A percentile compares a stretch with the other conserved stretches of the same genome.
These are phyloP conservation scores for Meyerozyma carpophila DNA, from an alignment of 1,139 yeast genomes.

Conservation along the genomic window DNA sequence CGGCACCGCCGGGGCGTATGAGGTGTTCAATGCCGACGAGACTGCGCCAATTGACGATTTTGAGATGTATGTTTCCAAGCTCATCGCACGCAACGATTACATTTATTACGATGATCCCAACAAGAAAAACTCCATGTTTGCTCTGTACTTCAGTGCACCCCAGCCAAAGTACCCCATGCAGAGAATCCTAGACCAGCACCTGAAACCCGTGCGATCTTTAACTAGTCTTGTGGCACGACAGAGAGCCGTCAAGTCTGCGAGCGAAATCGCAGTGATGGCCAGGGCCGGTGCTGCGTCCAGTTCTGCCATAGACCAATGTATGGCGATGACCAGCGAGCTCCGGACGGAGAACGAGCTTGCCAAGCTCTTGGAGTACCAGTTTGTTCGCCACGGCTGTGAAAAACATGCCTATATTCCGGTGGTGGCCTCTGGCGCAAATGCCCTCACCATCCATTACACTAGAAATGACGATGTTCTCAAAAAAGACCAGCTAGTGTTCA, in stretches of 20 bases:
- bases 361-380: slow-evolving; percentile 78
- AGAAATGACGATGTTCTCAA: slow-evolving; percentile 76
- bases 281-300: slow-evolving; percentile 79
- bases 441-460: slow-evolving; percentile 85
- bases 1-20: slow-evolving; percentile 77
- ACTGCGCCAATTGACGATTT: slow-evolving; percentile 49
- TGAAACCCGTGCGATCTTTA: slow-evolving; percentile 39
- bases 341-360: slow-evolving; percentile 72
- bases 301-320: slow-evolving; percentile 78
- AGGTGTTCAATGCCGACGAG: slow-evolving; percentile 82
- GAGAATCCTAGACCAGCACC: slow-evolving; percentile 17
- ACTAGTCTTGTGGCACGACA: slow-evolving; percentile 47
- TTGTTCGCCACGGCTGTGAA: slow-evolving; percentile 84
- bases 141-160: neutral
- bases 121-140: slow-evolving; percentile 7
- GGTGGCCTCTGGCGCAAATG: slow-evolving; percentile 88
- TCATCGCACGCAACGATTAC: slow-evolving; percentile 42
- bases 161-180: slow-evolving; percentile 10
- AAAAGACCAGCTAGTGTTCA: slow-evolving; percentile 77
- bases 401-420: slow-evolving; percentile 91
- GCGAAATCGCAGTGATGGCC: slow-evolving; percentile 76
- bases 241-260: slow-evolving; percentile 67
- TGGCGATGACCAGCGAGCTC: slow-evolving; percentile 51
- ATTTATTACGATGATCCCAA: slow-evolving; percentile 47
- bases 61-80: slow-evolving; percentile 35